These are phyloP conservation scores for Fusarium foetens DNA, from an alignment of 2,329 filamentous ascomycete genomes.

Conservation along the genomic window DNA sequence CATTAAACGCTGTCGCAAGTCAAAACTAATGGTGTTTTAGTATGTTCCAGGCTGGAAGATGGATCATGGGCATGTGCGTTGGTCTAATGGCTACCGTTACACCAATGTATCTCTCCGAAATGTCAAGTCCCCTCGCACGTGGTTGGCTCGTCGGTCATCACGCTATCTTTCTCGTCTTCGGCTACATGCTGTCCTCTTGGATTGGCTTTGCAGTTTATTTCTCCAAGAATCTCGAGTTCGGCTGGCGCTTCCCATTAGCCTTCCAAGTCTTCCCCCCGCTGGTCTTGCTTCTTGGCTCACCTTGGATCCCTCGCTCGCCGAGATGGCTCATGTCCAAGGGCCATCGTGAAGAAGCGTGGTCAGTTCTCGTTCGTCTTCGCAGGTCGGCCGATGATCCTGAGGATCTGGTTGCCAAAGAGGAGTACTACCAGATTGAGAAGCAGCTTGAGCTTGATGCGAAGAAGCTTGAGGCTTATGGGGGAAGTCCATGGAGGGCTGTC, in stretches of 20 bases:
- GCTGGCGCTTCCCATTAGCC: conserved; percentile 57
- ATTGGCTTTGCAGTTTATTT: conserved; percentile 52
- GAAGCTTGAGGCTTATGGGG: conserved; percentile 52
- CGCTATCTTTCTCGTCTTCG: conserved; percentile 58
- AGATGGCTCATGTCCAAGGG: conserved; percentile 61
- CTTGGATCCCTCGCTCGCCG: conserved; percentile 55
- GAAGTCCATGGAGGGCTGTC: conserved; percentile 56
- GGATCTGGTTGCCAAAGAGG: conserved; percentile 56
- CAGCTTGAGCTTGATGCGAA: conserved; percentile 56
- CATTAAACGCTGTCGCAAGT: accelerated
- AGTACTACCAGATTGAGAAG: conserved; percentile 58
- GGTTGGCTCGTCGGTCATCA: conserved; percentile 62
- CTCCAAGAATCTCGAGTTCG: conserved; percentile 47
- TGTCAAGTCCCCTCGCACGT: conserved; percentile 53
- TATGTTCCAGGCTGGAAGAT: conserved; percentile 55
- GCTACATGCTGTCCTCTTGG: conserved; percentile 56
- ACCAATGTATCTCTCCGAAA: conserved; percentile 50
- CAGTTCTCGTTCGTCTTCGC: conserved; percentile 53
- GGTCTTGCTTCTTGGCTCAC: conserved; percentile 49
- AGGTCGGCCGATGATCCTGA: conserved; percentile 44
- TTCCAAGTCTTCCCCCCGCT: conserved; percentile 54
- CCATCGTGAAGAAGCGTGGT: conserved; percentile 56
- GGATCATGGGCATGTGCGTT: conserved; percentile 57
- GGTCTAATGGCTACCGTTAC: conserved; percentile 51
- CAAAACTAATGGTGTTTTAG: neutral